Evolutionary conservation across 352 stramenopile species (phyloP), one percentile per base, ranked within the genome.

Genomic region (Achlya hypogyna): DNA sequence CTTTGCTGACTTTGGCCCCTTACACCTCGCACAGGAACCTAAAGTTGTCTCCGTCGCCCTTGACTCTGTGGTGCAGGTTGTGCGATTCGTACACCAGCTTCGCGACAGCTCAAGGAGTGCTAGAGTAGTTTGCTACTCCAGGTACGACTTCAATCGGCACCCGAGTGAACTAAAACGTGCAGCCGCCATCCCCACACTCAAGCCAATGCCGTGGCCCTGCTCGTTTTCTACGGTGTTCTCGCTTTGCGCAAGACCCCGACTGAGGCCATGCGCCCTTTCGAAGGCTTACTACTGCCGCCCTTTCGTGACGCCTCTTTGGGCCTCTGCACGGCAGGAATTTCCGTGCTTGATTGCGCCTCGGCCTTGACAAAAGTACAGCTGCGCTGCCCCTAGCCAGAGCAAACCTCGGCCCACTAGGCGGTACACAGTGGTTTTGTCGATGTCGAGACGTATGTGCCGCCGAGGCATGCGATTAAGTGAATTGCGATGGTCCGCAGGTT

Each of bases 1-100:
- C 75, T 99, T 98, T 76, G 84, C 98, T 6, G 96, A 99, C 73
- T 99, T 98, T 82, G 96, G 96, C 2, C 96, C 96, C 8, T 76
- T 99, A 3, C 97, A 97, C 63, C 78, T 99, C 1, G 91, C 78
- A 0, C 92, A 97, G 27, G 54, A n/a, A n/a, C n/a, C n/a, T 52
- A 51, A 10, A n/a, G 5, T 6, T 42, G 12, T n/a, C 40, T 1
- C 18, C 29, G 28, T 35, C n/a, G 14, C 52, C 8, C 45, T 28
- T 12, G 31, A 45, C 38, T 10, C 10, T 31, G n/a, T 9, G 38
- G n/a, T 45, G 6, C n/a, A 45, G 38, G 38, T 45, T 10, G 38
- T 45, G 38, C 52, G 52, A 27, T 60, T 60, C 28, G 9, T 14
- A 4, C 52, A 25, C 10, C 16, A 16, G 16, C 29, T 60, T 16